These are phyloP conservation scores for Fusarium bactridioides DNA, from an alignment of 2,329 filamentous ascomycete species.

Conservation along the genomic window DNA sequence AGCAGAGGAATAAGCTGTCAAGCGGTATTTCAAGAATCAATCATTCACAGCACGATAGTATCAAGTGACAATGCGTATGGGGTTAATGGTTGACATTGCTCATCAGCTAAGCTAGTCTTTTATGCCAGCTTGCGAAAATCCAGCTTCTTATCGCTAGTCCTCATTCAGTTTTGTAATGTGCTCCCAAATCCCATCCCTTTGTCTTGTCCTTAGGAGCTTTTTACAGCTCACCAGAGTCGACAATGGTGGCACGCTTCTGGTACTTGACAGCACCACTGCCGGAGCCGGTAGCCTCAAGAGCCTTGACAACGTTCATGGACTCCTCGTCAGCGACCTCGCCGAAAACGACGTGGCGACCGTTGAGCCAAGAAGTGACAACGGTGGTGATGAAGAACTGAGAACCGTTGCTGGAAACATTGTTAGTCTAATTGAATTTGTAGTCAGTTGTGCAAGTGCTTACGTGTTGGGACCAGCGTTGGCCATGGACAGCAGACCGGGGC, in stretches of 20 bases:
- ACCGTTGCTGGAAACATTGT: slow-evolving; percentile 76
- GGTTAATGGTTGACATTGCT: slow-evolving; percentile 34
- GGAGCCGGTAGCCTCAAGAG: slow-evolving; percentile 68
- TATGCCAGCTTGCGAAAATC: slow-evolving; percentile 24
- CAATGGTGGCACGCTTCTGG: slow-evolving; percentile 68
- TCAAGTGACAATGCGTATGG: background rate
- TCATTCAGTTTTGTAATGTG: slow-evolving; percentile 32
- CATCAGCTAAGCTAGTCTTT: slow-evolving; percentile 28
- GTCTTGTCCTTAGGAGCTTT: slow-evolving; percentile 5
- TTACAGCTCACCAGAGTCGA: slow-evolving; percentile 61
- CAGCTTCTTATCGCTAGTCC: slow-evolving; percentile 28
- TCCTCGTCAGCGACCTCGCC: slow-evolving; percentile 70
- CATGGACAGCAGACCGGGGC: slow-evolving; percentile 87
- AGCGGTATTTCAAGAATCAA: background rate
- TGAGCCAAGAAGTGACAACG: slow-evolving; percentile 84
- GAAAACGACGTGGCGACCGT: slow-evolving; percentile 86
- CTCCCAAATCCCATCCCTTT: slow-evolving; percentile 23
- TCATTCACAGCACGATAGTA: background rate
- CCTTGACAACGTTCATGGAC: slow-evolving; percentile 63
- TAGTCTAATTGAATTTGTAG: background rate
- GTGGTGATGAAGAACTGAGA: slow-evolving; percentile 99
- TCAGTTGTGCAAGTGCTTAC: slow-evolving; percentile 52
- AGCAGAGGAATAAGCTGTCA: background rate
- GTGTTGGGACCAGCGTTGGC: slow-evolving; percentile 96
- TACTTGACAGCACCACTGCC: slow-evolving; percentile 64